phyloP scores from a whole-genome alignment of 2,329 filamentous ascomycete genomes.

The Penicillium sp. region DNA sequence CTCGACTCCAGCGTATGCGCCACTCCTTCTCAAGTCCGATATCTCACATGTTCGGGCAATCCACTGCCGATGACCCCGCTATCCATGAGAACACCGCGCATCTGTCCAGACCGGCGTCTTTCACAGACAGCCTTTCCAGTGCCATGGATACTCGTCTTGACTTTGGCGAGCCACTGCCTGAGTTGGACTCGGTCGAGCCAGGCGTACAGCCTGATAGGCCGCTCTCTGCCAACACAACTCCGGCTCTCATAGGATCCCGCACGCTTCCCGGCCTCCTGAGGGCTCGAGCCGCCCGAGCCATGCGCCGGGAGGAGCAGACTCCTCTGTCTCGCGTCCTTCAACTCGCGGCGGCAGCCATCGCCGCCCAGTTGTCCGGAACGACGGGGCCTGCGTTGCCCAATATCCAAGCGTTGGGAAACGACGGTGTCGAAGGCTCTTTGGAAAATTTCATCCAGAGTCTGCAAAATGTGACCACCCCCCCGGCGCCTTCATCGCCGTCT shows the following conservation, averaged over 20 bases:
- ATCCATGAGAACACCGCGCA: constrained; percentile 24
- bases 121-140: constrained; percentile 17
- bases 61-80: constrained; percentile 21
- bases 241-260: constrained; percentile 30
- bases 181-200: constrained; percentile 40
- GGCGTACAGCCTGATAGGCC: constrained; percentile 28
- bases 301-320: constrained; percentile 56
- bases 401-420: constrained; percentile 49
- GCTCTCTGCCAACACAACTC: constrained; percentile 19
- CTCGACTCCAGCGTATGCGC: constrained; percentile 38
- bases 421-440: constrained; percentile 56
- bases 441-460: constrained; percentile 59
- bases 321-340: constrained; percentile 57
- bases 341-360: constrained; percentile 58
- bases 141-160: constrained; percentile 39
- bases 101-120: constrained; percentile 24
- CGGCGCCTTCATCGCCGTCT: constrained; percentile 38
- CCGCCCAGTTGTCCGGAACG: constrained; percentile 59
- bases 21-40: constrained; percentile 41
- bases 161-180: constrained; percentile 34
- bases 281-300: constrained; percentile 48
- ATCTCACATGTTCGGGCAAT: constrained; percentile 40
- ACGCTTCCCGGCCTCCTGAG: constrained; percentile 42
- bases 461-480: constrained; percentile 55
- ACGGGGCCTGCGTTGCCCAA: constrained; percentile 51